Evolutionary conservation across 441 rosid species (phyloP).

Genomic region (Populus hybrid): DNA sequence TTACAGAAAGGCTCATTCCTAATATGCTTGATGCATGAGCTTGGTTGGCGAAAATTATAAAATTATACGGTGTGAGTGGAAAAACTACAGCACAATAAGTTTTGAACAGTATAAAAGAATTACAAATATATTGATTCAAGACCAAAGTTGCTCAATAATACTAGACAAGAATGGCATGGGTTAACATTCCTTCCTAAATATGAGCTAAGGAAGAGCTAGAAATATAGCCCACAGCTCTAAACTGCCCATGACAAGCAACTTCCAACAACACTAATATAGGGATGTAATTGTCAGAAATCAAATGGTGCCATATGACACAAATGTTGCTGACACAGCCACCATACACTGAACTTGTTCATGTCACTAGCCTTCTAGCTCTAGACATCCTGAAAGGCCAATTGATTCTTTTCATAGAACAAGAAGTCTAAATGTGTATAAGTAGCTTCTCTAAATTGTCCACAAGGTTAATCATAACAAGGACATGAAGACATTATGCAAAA

Average conservation of each 20-base stretch:
- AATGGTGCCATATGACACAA: neutral
- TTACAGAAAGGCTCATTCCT: neutral
- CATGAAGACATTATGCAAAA: neutral
- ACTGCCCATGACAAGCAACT: neutral
- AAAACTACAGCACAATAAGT: neutral
- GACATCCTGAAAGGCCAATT: neutral
- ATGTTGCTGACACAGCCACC: neutral
- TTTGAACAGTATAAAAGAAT: neutral
- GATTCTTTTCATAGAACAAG: neutral
- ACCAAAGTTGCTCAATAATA: neutral
- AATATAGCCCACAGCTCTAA: neutral
- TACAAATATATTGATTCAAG: neutral
- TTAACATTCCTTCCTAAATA: neutral
- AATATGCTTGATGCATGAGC: neutral
- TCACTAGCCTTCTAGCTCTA: neutral
- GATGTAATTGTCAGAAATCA: neutral
- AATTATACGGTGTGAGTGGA: neutral
- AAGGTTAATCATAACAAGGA: neutral
- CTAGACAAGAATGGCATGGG: neutral
- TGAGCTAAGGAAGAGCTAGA: neutral
- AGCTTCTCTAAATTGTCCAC: neutral
- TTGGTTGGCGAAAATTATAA: neutral
- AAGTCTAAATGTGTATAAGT: neutral
- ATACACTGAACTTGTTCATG: neutral
- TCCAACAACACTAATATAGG: neutral